These are phyloP conservation scores for Powellomyces hirtus DNA, from an alignment of 192 early-diverging fungal genomes.

Conservation along the genomic window DNA sequence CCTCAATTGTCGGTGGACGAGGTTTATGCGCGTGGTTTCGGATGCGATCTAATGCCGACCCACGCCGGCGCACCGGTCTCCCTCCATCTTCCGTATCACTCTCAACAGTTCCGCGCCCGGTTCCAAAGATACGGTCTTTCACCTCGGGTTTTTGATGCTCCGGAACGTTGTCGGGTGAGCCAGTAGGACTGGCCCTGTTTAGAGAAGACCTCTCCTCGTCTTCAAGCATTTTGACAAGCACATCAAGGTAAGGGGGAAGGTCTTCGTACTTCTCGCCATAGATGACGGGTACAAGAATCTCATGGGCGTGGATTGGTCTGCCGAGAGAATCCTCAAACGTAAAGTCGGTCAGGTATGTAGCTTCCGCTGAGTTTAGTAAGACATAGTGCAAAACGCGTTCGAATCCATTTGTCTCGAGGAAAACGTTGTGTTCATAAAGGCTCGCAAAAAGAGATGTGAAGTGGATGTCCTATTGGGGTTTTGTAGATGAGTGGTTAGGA, in stretches of 20 bases:
- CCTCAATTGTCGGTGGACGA: no score
- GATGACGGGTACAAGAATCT: slow-evolving; percentile 26
- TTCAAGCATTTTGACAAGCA: slow-evolving; percentile 11
- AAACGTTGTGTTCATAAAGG: slow-evolving; percentile 27
- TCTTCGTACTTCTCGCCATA: slow-evolving; percentile 20
- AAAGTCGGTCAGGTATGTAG: slow-evolving; percentile 20
- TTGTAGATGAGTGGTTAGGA: neutral
- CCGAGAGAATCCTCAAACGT: slow-evolving; percentile 24
- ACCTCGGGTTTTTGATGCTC: no score
- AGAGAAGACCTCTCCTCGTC: slow-evolving; percentile 9
- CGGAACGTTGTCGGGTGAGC: neutral
- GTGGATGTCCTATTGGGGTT: slow-evolving; percentile 13
- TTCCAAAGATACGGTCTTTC: slow-evolving; percentile 19
- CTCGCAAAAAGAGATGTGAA: slow-evolving; percentile 23
- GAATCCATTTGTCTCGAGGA: slow-evolving; percentile 19
- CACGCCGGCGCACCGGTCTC: neutral
- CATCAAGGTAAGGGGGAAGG: neutral
- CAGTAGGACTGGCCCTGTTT: neutral
- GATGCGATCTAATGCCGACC: no score
- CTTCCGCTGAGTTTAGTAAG: slow-evolving; percentile 16
- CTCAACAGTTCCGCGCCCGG: neutral
- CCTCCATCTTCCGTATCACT: neutral
- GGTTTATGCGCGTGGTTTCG: no score
- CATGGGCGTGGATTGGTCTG: slow-evolving; percentile 24
- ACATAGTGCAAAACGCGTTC: slow-evolving; percentile 30